Evolutionary conservation across 2,329 filamentous ascomycete species (phyloP), one percentile per base, ranked within the genome.

Genomic region (Pseudogymnoascus sp.): DNA sequence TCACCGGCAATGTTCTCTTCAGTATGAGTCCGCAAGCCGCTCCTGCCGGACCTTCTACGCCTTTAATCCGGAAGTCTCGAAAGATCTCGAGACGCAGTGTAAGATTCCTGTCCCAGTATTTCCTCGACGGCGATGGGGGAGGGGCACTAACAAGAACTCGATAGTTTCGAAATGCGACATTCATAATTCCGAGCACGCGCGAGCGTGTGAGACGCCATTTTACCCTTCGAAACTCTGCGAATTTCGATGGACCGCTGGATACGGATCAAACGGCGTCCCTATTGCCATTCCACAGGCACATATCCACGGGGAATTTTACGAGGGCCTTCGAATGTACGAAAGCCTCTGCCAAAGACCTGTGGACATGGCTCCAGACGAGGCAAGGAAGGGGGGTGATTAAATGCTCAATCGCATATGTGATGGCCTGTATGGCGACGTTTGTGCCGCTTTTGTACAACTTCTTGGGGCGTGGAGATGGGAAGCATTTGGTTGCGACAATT

Each of bases 401-500:
- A 76, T 97, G 92, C 78, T 92, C 91, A 33, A 76, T 97, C 65
- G 93, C 92, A 50, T 97, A 97, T 76, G 78, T 95, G 3, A 76
- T 97, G 35, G 93, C 90, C 16, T 95, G 90, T 68, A 79, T 96
- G 74, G 91, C 88, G 37, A 97, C 92, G 0, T 94, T 96, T 70
- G 86, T 91, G 66, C 84, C 87, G 2, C 82, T 83, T 2, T 80
- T 96, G 63, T 87, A 91, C 14, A 77, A 80, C 6, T 84, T 92
- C 63, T 79, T 97, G 14, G 93, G 93, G 10, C 82, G 87, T 66
- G 89, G 92, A 71, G 92, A 96, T 75, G 91, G 91, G 60, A 97
- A 97, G 73, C 93, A 97, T 75, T 87, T 96, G 71, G 91, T 96
- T 61, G 92, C 92, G 33, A 97, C 93, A 1, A 85, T 97, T 64